Base-by-base conservation (phyloP, 1,139 yeast species). In the Arxiozyma telluris region DNA sequence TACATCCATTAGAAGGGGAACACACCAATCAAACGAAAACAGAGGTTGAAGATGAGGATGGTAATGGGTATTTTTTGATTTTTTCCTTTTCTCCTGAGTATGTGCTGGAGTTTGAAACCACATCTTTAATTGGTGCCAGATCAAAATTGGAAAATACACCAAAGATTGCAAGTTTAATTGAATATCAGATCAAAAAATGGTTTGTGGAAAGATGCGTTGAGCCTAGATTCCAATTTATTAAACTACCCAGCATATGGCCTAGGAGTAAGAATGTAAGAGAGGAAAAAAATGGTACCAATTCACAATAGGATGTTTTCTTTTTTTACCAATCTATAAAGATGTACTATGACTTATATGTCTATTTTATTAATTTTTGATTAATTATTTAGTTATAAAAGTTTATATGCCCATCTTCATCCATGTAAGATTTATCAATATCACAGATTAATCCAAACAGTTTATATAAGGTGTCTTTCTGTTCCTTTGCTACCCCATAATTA, bases 61-160 rank as follows among this genome's bases (percentile, higher is more conserved):
- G 25, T 34, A 62, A 67, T 18, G 77, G 76, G 1, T 70, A 69
- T 54, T 84, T 89, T 12, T 71, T 93, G 54, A 84, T 91, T 76
- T 84, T 93, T 67, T 87, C 96, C 23, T 91, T 94, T 67, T 80
- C 91, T 1, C 96, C 97, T 0, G 96, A 90, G 66, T 93, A 88
- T 69, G 73, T 91, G 55, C 75, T 94, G 58, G 97, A 93, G 65
- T 89, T 93, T 68, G 83, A 86, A 39, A 84, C 90, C 27, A 84
- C 84, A 62, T 88, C 96, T 0, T 73, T 91, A 50, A 89, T 94
- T 53, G 99, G 99, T 0, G 86, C 97, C 0, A 77, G 96, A 53
- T 91, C 98, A 0, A 85, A 93, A 66, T 75, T 94, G 44, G 96
- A 91, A 69, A 93, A 94, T 64, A 90, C 93, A 17, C 98, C 98